Evolutionary conservation across 805 yeast genomes (phyloP).

Genomic region (Candida sanyiensis): DNA sequence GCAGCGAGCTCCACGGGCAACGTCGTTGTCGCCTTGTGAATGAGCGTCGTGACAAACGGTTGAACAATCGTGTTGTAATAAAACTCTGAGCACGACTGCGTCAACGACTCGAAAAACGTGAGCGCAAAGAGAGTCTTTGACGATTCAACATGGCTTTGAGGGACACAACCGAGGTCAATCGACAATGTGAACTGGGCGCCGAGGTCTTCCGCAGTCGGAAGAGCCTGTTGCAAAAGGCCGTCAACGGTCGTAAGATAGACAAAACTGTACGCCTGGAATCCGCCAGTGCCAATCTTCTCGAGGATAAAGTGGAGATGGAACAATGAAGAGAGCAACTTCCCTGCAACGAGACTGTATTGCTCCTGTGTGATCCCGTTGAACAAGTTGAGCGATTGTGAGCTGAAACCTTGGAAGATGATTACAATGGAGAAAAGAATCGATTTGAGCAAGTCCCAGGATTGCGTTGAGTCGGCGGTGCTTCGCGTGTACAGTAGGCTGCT

Average conservation of each 20-base stretch:
- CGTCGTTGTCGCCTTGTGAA: constrained; percentile 11
- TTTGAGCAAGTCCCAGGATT: constrained; percentile 36
- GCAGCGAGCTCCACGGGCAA: constrained; percentile 9
- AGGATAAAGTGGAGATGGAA: constrained; percentile 43
- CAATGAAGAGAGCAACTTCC: constrained; percentile 35
- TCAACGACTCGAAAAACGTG: constrained; percentile 29
- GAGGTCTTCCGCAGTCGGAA: constrained; percentile 24
- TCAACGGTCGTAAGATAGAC: constrained; percentile 48
- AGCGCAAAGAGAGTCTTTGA: constrained; percentile 26
- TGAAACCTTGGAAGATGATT: constrained; percentile 45
- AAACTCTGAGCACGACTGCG: constrained; percentile 29
- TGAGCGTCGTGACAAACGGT: constrained; percentile 25
- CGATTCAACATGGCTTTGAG: constrained; percentile 23
- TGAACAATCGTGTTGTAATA: constrained; percentile 30
- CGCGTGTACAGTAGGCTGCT: constrained; percentile 7
- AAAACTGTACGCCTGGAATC: constrained; percentile 58
- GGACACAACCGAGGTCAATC: constrained; percentile 17
- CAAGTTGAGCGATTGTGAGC: constrained; percentile 32
- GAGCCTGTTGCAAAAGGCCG: constrained; percentile 28
- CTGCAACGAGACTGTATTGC: constrained; percentile 20
- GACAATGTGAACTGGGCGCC: constrained; percentile 27
- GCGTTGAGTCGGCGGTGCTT: constrained; percentile 8
- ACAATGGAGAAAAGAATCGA: constrained; percentile 42
- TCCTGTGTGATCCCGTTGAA: constrained; percentile 16
- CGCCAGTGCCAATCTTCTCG: constrained; percentile 54